These are phyloP conservation scores for Candida adriatica DNA, from an alignment of 805 yeast species.

Conservation along the genomic window DNA sequence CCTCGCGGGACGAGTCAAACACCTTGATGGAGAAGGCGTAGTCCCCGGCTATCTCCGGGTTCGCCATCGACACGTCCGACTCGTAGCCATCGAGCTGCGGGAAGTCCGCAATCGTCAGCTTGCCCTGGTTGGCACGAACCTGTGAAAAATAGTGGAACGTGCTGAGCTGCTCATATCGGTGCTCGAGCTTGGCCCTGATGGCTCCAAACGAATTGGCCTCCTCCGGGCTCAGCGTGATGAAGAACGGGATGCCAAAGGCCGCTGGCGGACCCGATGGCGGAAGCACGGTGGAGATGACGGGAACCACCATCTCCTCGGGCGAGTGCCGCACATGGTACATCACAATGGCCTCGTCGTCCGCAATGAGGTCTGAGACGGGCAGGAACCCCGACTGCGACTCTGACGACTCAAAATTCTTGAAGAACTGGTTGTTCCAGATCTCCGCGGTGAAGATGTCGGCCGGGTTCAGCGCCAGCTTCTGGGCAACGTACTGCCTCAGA, in stretches of 20 bases:
- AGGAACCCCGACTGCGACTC: constrained; percentile 44
- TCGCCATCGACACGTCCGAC: constrained; percentile 45
- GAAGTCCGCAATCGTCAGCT: constrained; percentile 26
- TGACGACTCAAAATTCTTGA: constrained; percentile 60
- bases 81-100: constrained; percentile 33
- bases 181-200: constrained; percentile 52
- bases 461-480: constrained; percentile 33
- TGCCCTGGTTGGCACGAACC: constrained; percentile 14
- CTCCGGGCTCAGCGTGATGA: constrained; percentile 46
- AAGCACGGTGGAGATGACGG: constrained; percentile 45
- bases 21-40: constrained; percentile 42
- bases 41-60: constrained; percentile 43
- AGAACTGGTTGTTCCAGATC: constrained; percentile 61
- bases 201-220: constrained; percentile 52
- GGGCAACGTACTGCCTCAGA: constrained; percentile 53
- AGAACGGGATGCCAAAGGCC: constrained; percentile 72
- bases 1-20: constrained; percentile 25
- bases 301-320: constrained; percentile 48
- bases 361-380: constrained; percentile 63
- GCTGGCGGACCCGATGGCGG: constrained; percentile 35
- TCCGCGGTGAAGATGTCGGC: constrained; percentile 45
- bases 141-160: constrained; percentile 33
- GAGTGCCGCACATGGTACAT: constrained; percentile 48
- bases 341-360: constrained; percentile 53
- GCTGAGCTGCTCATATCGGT: constrained; percentile 39